Evolutionary conservation across 2,329 filamentous ascomycete species (phyloP), one percentile per base, ranked within the genome.

Genomic region (Cercospora zeina): DNA sequence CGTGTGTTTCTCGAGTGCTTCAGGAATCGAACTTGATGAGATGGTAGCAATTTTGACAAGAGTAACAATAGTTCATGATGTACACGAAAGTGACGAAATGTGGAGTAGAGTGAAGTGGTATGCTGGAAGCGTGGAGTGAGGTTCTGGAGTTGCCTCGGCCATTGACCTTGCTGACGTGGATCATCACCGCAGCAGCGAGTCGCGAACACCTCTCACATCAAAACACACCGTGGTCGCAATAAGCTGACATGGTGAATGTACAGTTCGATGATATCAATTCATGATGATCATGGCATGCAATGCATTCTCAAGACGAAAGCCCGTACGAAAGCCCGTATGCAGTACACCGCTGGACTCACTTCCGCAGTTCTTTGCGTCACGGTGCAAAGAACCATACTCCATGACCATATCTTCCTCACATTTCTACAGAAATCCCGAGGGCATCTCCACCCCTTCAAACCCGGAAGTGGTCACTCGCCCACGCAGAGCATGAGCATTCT

Each of bases 141-240:
- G 51, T 54, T 37, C 31, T 49, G 54, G 54, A 56, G 36, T 36
- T 56, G 54, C 54, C 54, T 56, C 54, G 54, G 54, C 54, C 34
- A 53, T 53, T 53, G 19, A 21, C 51, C 19, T 24, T 36, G 33
- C 33, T 54, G 51, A 36, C 54, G 30, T 42, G 37, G 36, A 13
- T 27, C 54, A 14, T 54, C 54, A 45, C 33, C 36, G 54, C 54
- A 19, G 37, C 54, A 30, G 54, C 37, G 54, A 56, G 36, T 56
- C 54, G 49, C 49, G 27, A 53, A 13, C 49, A 53, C 27, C 10
- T 53, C 13, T 14, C 30, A 13, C 30, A 13, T 2, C 16, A 10
- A 30, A n/a, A 31, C 49, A 51, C 24, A 14, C 42, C 8, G 9
- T 39, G 36, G 3, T 13, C 11, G 36, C 8, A 4, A 4, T 13